phyloP scores from a whole-genome alignment of 495 filamentous ascomycete species.

The Podospora tetraspora region DNA sequence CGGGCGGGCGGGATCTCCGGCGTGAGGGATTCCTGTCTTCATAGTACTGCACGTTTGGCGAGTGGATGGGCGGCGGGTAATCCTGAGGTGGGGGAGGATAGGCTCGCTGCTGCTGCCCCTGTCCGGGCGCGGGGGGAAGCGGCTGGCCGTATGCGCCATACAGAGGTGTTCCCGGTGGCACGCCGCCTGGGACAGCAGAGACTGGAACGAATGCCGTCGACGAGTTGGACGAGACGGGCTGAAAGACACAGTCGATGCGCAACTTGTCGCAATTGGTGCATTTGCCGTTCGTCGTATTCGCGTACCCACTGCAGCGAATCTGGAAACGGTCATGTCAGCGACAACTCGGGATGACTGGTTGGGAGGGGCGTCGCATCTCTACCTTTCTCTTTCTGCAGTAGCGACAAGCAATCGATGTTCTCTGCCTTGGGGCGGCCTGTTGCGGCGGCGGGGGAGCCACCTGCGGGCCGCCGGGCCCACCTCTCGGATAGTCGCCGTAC shows the following conservation, averaged over 20 bases:
- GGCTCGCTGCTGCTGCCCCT: constrained; percentile 9
- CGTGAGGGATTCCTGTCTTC: constrained; percentile 35
- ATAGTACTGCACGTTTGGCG: constrained; percentile 36
- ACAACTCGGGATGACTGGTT: not conserved
- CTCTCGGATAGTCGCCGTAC: constrained; percentile 10
- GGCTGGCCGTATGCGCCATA: constrained; percentile 50
- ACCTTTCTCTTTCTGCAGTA: constrained; percentile 50
- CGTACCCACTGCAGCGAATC: constrained; percentile 52
- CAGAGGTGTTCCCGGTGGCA: constrained; percentile 45
- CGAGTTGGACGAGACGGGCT: constrained; percentile 44
- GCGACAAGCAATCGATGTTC: constrained; percentile 48
- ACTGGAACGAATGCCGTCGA: constrained; percentile 47
- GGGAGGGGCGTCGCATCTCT: not conserved
- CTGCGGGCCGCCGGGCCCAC: constrained; percentile 18
- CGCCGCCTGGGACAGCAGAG: constrained; percentile 41
- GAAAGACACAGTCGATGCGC: constrained; percentile 48
- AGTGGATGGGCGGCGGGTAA: constrained; percentile 23
- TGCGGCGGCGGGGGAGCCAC: constrained; percentile 21
- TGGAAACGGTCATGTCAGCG: constrained; percentile 21
- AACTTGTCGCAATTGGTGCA: constrained; percentile 49
- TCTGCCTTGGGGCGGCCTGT: constrained; percentile 44
- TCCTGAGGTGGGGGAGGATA: constrained; percentile 21
- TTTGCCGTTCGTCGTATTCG: constrained; percentile 44
- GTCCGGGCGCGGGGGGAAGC: constrained; percentile 24
- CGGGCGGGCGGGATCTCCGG: constrained; percentile 31